Base-by-base conservation (phyloP, 805 yeast genomes). In the Cyberlindnera lachancei region DNA sequence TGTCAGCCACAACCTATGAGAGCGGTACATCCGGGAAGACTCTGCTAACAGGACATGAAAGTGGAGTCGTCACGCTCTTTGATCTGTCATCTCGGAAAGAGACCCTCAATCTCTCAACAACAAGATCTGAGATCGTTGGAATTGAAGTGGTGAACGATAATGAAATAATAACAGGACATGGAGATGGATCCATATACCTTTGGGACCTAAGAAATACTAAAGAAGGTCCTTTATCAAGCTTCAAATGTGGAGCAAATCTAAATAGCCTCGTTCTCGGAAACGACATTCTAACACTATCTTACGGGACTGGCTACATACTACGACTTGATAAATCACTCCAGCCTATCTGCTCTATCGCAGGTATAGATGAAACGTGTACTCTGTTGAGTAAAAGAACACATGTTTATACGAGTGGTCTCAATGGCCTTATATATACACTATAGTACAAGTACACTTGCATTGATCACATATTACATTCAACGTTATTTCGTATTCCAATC, bases 1-100 rank as follows among this genome's bases (percentile, higher is more conserved):
- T 2, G 15, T 31, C 2, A 19, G 64, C 56, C 7, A 62, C 63
- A 7, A 53, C 55, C 29, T 47, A 65, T 18, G 77, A 74, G 38
- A 70, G 58, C 46, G 83, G 70, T 18, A 67, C 73, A 14, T 55
- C 51, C 7, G 75, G 66, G 0, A 68, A 66, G 39, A 37, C 43
- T 4, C 47, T 69, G 4, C 50, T 61, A 17, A 70, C 67, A 3
- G 81, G 69, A 3, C 60, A 64, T 38, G 45, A 42, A 15, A 53
- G 58, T 5, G 68, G 63, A 10, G 59, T 53, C 3, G 45, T 71
- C 6, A 46, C 67, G 0, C 27, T 56, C 3, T 66, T 67, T 59
- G 69, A 70, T 40, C 36, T 68, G 5, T 45, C 39, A 18, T 36
- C 48, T 2, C 50, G 53, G 27, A 25, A 40, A 7, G 55, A 53